phyloP scores from a whole-genome alignment of 345 rosid genomes.

The Geranium brycei region DNA sequence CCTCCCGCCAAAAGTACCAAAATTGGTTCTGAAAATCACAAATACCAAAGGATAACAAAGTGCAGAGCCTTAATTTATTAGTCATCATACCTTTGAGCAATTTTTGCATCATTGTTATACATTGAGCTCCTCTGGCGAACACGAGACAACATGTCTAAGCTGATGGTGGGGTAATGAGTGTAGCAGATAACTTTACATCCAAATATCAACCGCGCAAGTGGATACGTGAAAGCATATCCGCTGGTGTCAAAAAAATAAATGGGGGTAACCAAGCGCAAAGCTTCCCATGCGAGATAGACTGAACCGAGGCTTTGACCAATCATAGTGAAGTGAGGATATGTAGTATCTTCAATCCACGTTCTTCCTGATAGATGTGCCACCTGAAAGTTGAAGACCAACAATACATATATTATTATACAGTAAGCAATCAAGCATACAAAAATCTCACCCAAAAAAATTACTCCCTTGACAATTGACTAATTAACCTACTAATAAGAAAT shows the following conservation, averaged over 20 bases:
- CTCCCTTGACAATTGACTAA: too few relatives aligned
- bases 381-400: conserved; percentile 18
- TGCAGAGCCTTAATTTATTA: not conserved
- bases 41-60: not conserved
- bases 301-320: conserved; percentile 96
- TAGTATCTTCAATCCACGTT: conserved; percentile 77
- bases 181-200: conserved; percentile 92
- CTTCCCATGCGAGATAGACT: conserved; percentile 80
- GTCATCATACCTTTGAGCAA: conserved; percentile 53
- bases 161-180: conserved; percentile 90
- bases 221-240: conserved; percentile 91
- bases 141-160: conserved; percentile 83
- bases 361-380: conserved; percentile 64
- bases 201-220: conserved; percentile 62
- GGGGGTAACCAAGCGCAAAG: conserved; percentile 67
- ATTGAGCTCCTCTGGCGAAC: conserved; percentile 53
- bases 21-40: not conserved
- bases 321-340: conserved; percentile 84
- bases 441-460: not conserved
- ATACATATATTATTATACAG: not conserved
- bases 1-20: too few relatives aligned
- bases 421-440: conserved; percentile 1
- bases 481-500: too few relatives aligned
- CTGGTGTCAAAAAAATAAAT: conserved; percentile 58
- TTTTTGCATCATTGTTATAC: conserved; percentile 66